Base-by-base conservation (phyloP, 352 stramenopile genomes). In the Phytophthora agathidicida region DNA sequence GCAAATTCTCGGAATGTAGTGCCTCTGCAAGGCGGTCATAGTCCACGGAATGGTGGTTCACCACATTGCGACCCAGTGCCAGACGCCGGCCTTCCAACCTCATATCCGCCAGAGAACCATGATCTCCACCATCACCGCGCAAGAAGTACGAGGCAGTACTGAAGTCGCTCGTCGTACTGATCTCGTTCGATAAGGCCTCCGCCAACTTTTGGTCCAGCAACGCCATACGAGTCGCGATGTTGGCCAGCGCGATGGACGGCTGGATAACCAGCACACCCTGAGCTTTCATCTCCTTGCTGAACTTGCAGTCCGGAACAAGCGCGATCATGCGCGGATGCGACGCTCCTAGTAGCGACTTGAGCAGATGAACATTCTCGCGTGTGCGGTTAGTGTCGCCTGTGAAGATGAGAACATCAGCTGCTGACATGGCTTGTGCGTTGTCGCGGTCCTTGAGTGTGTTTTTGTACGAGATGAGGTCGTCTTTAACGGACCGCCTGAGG, bases 21-120 rank as follows among this genome's bases (percentile, higher is more conserved):
- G 62, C 53, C 22, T 81, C 71, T 2, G 65, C 65, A 5, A 84
- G 57, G 9, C 65, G 71, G 39, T 84, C 74, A 45, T 84, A 84
- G 55, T 80, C 68, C 36, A 89, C 80, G 17, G 76, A 83, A 52
- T 88, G 77, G 45, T 89, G 80, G 55, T 80, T 89, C n/a, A 89
- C 73, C 22, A 89, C 75, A 31, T 68, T 85, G 31, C 75, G 73
- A 9, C 72, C 63, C 2, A 87, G 55, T 3, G 76, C 71, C 24
- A 82, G 37, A 11, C 65, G 69, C 58, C 72, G 72, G 28, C 72
- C 72, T 22, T 70, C 68, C 9, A 82, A 43, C 3, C 60, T 63
- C 71, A 88, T 73, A 19, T 86, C 73, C 1, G 78, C 72, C 5
- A 83, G 32, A 37, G 72, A 81, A 14, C 55, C 58, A 13, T 39